A percentile compares a stretch with the other conserved stretches of the same genome.
These are phyloP conservation scores for Coniophora puteana DNA, from an alignment of 1,284 basidiomycete species.

Conservation along the genomic window DNA sequence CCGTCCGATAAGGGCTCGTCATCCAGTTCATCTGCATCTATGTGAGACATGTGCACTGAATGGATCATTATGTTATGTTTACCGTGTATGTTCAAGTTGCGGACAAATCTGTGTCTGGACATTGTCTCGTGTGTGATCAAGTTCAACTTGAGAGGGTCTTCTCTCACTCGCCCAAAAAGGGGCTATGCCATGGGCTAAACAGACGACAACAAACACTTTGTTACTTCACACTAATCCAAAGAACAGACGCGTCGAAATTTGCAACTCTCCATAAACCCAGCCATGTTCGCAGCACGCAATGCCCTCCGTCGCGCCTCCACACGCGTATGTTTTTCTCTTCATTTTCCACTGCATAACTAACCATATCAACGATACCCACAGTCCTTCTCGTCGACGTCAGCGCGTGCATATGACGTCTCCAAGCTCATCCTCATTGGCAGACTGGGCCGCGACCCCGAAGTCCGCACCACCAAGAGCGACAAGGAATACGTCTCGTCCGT, in stretches of 20 bases:
- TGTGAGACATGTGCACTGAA: constrained; percentile 5
- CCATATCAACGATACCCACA: constrained; percentile 30
- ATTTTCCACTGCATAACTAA: too few species aligned
- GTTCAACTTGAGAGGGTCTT: too few species aligned
- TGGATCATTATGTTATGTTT: constrained; percentile 15
- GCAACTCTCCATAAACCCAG: too few species aligned
- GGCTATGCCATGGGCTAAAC: too few species aligned
- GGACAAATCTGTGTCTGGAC: constrained; percentile 89
- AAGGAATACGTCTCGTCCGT: constrained; percentile 75
- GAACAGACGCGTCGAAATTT: too few species aligned
- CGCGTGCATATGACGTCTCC: constrained; percentile 57
- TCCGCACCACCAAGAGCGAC: constrained; percentile 63
- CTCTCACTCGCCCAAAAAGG: too few species aligned
- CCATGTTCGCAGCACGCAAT: too few species aligned
- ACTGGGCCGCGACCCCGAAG: constrained; percentile 67
- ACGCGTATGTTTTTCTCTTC: too few species aligned
- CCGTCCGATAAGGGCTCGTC: constrained; percentile 71
- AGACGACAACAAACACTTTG: too few species aligned
- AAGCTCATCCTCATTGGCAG: constrained; percentile 76
- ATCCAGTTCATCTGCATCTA: constrained; percentile 64
- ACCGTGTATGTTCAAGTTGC: constrained; percentile 89
- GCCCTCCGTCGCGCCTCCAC: too few species aligned
- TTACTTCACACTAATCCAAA: too few species aligned
- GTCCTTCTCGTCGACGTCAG: constrained; percentile 65
- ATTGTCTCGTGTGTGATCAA: too few species aligned